These are phyloP conservation scores for Priceomyces fermenticarens DNA, from an alignment of 805 yeast genomes.

Conservation along the genomic window DNA sequence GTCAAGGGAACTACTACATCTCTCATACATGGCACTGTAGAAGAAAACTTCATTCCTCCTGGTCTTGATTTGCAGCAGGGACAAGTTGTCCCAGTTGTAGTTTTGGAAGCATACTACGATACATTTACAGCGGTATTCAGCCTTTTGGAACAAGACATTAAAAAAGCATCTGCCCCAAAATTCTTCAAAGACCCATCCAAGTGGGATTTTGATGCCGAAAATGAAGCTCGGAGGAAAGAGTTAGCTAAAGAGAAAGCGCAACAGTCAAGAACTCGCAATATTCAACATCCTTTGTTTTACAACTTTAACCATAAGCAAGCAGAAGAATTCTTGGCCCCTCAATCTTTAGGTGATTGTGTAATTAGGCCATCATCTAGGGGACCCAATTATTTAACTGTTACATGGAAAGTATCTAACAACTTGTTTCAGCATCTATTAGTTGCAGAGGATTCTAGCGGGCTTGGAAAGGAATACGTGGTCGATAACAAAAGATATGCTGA, in stretches of 20 bases:
- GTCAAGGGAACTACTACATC: slow-evolving; percentile 41
- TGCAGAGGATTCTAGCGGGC: slow-evolving; percentile 66
- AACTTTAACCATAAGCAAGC: slow-evolving; percentile 85
- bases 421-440: slow-evolving; percentile 90
- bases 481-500: slow-evolving; percentile 75
- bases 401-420: slow-evolving; percentile 94
- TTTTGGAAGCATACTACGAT: slow-evolving; percentile 68
- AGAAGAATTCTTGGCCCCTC: slow-evolving; percentile 86
- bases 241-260: slow-evolving; percentile 60
- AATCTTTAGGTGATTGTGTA: slow-evolving; percentile 86
- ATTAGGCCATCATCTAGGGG: slow-evolving; percentile 95
- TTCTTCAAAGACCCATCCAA: slow-evolving; percentile 54
- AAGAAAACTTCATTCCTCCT: slow-evolving; percentile 44
- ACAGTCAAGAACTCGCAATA: slow-evolving; percentile 67
- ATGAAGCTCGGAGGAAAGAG: slow-evolving; percentile 58
- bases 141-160: slow-evolving; percentile 62
- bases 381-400: slow-evolving; percentile 79
- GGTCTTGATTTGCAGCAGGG: slow-evolving; percentile 50
- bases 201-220: slow-evolving; percentile 82
- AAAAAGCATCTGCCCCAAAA: slow-evolving; percentile 47
- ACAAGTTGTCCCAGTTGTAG: slow-evolving; percentile 84
- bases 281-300: slow-evolving; percentile 89
- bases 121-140: slow-evolving; percentile 72
- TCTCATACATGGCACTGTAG: slow-evolving; percentile 42
- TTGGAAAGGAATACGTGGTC: slow-evolving; percentile 58